Conservation (phyloP, 2,329 filamentous ascomycete genomes). For the Diaporthe ilicicola region DNA sequence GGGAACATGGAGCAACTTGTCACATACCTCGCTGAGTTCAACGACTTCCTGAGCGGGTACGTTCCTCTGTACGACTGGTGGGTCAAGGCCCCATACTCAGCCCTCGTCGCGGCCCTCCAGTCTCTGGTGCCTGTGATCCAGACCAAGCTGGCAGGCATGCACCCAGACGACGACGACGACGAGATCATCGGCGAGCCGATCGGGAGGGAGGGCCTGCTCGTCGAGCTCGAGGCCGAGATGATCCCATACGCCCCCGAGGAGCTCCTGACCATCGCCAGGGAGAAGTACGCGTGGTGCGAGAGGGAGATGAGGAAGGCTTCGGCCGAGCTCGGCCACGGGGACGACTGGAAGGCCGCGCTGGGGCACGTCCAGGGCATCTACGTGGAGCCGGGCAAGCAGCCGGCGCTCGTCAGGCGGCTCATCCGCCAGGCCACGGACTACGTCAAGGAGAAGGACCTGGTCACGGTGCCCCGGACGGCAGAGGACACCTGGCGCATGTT, state of each 20-base stretch:
- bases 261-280: conserved; percentile 58
- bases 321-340: conserved; percentile 54
- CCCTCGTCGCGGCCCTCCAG: conserved; percentile 48
- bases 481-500: conserved; percentile 63
- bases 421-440: conserved; percentile 60
- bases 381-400: conserved; percentile 62
- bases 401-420: conserved; percentile 59
- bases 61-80: conserved; percentile 67
- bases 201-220: conserved; percentile 57
- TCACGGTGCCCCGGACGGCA: conserved; percentile 62
- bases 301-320: conserved; percentile 62
- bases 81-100: conserved; percentile 54
- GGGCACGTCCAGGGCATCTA: conserved; percentile 64
- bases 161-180: conserved; percentile 51
- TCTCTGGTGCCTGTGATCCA: conserved; percentile 49
- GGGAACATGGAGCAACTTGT: conserved; percentile 51
- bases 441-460: conserved; percentile 61
- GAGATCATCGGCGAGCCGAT: conserved; percentile 67
- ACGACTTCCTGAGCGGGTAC: conserved; percentile 61
- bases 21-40: conserved; percentile 54
- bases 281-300: conserved; percentile 65
- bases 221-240: conserved; percentile 63
- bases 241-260: conserved; percentile 67
- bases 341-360: conserved; percentile 61
- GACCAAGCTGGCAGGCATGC: conserved; percentile 54